phyloP scores from a whole-genome alignment of 208 protist genomes.

The Crithidia thermophila region DNA sequence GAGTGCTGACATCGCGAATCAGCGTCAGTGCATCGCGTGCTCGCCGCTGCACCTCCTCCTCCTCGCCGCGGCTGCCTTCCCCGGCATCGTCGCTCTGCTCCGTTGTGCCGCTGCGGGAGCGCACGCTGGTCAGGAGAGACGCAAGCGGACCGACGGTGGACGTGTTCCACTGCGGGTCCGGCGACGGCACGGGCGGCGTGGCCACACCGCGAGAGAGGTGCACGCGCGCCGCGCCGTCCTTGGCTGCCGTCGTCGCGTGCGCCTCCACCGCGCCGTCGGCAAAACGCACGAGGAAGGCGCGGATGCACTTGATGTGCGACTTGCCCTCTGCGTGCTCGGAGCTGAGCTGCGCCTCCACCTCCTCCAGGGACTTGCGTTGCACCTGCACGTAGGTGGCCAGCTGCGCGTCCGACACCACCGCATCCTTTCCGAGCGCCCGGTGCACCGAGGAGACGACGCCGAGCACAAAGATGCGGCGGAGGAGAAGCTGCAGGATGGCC shows the following conservation, averaged over 20 bases:
- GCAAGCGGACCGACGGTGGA: slow-evolving; percentile 9
- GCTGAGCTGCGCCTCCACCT: slow-evolving; percentile 29
- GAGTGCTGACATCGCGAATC: slow-evolving; percentile 3
- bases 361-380: slow-evolving; percentile 32
- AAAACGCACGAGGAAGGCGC: slow-evolving; percentile 15
- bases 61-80: not conserved
- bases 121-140: slow-evolving; percentile 1
- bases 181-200: not conserved
- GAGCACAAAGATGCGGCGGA: slow-evolving; percentile 34
- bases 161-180: slow-evolving; percentile 23
- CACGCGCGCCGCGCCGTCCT: not conserved
- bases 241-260: not conserved
- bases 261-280: not conserved
- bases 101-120: not conserved
- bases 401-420: slow-evolving; percentile 15
- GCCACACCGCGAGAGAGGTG: not conserved
- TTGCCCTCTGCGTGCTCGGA: slow-evolving; percentile 19
- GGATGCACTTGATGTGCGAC: slow-evolving; percentile 12
- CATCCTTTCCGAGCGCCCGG: slow-evolving; percentile 26
- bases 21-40: slow-evolving; percentile 9
- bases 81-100: slow-evolving; percentile 10
- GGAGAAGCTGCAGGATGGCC: slow-evolving; percentile 24
- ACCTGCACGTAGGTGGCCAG: slow-evolving; percentile 29
- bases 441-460: slow-evolving; percentile 25
- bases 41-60: slow-evolving; percentile 1